Conservation (phyloP, 2,329 filamentous ascomycete species). For the Metarhizium sp. region DNA sequence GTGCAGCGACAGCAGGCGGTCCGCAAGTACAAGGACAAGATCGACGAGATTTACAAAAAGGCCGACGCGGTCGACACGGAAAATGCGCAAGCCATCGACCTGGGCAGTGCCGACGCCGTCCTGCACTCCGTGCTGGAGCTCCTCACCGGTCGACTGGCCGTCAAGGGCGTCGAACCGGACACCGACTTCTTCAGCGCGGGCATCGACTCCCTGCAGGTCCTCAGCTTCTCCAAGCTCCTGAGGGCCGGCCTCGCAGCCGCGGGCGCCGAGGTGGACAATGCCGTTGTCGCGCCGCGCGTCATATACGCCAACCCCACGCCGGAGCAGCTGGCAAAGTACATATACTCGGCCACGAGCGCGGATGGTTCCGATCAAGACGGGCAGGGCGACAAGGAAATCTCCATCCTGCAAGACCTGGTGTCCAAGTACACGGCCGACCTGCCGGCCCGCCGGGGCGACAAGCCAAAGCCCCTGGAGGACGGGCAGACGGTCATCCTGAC, state of each 20-base stretch:
- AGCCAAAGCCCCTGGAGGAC: conserved; percentile 16
- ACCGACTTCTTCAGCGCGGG: conserved; percentile 29
- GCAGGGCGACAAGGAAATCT: background rate
- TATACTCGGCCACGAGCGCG: conserved; percentile 1
- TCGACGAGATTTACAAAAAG: conserved; percentile 29
- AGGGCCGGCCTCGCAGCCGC: conserved; percentile 10
- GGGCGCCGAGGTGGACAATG: conserved; percentile 8
- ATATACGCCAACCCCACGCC: conserved; percentile 22
- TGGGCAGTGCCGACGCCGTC: conserved; percentile 13
- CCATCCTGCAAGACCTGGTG: conserved; percentile 11
- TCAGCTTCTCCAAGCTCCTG: conserved; percentile 13
- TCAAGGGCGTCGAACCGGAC: conserved; percentile 12
- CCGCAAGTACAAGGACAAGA: conserved; percentile 32
- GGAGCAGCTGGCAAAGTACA: conserved; percentile 12
- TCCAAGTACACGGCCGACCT: conserved; percentile 21
- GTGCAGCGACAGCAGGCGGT: conserved; percentile 30
- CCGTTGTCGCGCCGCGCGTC: conserved; percentile 11
- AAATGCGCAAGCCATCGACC: conserved; percentile 8
- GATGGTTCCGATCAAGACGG: conserved; percentile 1
- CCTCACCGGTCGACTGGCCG: conserved; percentile 8
- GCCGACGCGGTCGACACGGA: conserved; percentile 6
- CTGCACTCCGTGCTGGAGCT: conserved; percentile 14
- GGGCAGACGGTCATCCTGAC: conserved; percentile 64
- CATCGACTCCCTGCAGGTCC: conserved; percentile 30
- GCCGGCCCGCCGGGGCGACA: conserved; percentile 8